These are phyloP conservation scores for Macrolepiota dolichaula DNA, from an alignment of 768 basidiomycete species.

Conservation along the genomic window DNA sequence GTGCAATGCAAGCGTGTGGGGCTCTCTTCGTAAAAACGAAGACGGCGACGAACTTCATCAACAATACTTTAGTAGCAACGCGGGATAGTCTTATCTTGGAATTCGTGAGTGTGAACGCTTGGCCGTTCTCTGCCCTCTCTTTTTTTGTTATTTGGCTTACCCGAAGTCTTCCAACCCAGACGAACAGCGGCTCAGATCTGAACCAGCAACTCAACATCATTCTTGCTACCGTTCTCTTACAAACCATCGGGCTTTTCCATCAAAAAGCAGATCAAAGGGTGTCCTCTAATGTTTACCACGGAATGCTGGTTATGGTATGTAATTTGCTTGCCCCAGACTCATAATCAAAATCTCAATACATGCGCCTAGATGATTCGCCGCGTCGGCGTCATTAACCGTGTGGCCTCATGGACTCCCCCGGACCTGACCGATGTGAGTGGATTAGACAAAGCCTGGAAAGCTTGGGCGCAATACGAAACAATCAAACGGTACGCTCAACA, in stretches of 20 bases:
- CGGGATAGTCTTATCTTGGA: conserved; percentile 50
- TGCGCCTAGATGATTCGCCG: conserved; percentile 46
- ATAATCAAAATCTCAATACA: background rate
- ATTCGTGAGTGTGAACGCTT: conserved; percentile 46
- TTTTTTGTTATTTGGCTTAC: too few relatives aligned
- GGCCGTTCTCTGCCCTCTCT: background rate
- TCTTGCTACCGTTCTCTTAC: conserved; percentile 47
- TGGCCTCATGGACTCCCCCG: conserved; percentile 41
- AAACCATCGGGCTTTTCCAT: conserved; percentile 56
- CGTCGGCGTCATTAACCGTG: conserved; percentile 39
- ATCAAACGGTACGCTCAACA: conserved; percentile 45
- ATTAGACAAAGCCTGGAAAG: conserved; percentile 46
- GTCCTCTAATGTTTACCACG: conserved; percentile 52
- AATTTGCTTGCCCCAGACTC: background rate
- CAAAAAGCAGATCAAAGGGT: conserved; percentile 45
- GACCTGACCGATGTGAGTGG: conserved; percentile 30
- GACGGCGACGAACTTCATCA: conserved; percentile 47
- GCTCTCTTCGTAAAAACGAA: conserved; percentile 53
- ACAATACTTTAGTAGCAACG: conserved; percentile 35
- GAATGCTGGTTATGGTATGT: conserved; percentile 58
- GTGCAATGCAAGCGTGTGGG: conserved; percentile 59
- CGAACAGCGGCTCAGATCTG: conserved; percentile 13
- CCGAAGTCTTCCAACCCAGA: background rate
- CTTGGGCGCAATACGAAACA: conserved; percentile 56
- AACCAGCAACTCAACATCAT: conserved; percentile 26